Evolutionary conservation across 352 stramenopile genomes (phyloP).

Genomic region (Phytophthora kernoviae): DNA sequence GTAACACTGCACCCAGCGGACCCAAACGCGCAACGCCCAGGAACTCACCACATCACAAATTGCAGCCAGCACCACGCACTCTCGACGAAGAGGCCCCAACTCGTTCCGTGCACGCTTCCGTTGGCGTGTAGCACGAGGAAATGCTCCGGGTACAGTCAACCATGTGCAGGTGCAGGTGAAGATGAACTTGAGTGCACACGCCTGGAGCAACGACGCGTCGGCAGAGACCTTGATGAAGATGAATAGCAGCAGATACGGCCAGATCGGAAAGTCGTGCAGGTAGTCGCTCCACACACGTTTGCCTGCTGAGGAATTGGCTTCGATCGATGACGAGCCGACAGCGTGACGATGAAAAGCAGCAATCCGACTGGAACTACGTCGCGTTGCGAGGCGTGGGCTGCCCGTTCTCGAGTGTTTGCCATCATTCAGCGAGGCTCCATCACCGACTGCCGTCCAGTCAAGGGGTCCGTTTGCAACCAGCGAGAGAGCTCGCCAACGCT

Average conservation of each 20-base stretch:
- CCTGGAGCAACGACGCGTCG: conserved; percentile 45
- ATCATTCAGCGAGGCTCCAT: conserved; percentile 7
- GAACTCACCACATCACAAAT: conserved; percentile 69
- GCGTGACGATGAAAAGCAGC: conserved; percentile 38
- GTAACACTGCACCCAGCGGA: conserved; percentile 64
- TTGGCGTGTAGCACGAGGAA: conserved; percentile 60
- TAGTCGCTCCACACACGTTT: conserved; percentile 54
- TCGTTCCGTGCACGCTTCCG: conserved; percentile 50
- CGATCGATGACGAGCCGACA: conserved; percentile 6
- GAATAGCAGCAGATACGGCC: conserved; percentile 71
- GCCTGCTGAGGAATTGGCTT: background rate
- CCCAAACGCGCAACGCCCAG: conserved; percentile 60
- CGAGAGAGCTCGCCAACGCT: conserved; percentile 38
- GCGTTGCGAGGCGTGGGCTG: conserved; percentile 25
- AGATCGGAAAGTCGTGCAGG: conserved; percentile 73
- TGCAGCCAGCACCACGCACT: conserved; percentile 57
- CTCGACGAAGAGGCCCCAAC: conserved; percentile 49
- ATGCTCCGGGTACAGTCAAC: conserved; percentile 60
- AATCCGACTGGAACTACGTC: conserved; percentile 34
- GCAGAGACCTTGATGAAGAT: conserved; percentile 53
- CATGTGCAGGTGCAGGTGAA: conserved; percentile 77
- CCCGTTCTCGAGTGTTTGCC: conserved; percentile 19
- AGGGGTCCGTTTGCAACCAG: conserved; percentile 11
- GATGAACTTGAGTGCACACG: conserved; percentile 66
- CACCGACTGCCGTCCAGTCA: conserved; percentile 12